Percentiles rank a stretch among this genome's conserved stretches.
Conservation (phyloP, 495 filamentous ascomycete genomes). For the Stereocaulon alpinum region DNA sequence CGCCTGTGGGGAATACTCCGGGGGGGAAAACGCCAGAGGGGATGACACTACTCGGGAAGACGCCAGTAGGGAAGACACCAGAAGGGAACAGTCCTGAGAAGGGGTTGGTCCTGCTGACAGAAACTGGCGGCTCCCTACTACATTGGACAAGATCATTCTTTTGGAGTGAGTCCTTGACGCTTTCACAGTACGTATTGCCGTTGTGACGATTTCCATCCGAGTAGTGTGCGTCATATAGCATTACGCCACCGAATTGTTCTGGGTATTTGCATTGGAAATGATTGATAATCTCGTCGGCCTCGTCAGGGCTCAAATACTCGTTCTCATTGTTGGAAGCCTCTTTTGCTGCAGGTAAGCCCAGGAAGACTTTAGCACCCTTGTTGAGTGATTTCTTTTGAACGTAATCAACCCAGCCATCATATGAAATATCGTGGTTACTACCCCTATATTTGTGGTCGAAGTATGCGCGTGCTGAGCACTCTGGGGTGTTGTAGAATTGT, state of each 20-base stretch:
- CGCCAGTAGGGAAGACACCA: slow-evolving; percentile 17
- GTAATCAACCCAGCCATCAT: slow-evolving; percentile 62
- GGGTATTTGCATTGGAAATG: slow-evolving; percentile 41
- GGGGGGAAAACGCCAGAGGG: background rate
- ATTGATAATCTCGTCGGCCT: slow-evolving; percentile 39
- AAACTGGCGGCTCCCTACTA: background rate
- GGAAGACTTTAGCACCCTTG: slow-evolving; percentile 50
- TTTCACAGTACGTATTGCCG: slow-evolving; percentile 34
- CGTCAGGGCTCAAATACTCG: slow-evolving; percentile 38
- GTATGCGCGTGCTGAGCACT: slow-evolving; percentile 26
- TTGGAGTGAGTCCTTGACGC: slow-evolving; percentile 33
- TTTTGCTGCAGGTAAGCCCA: slow-evolving; percentile 55
- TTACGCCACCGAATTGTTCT: slow-evolving; percentile 54
- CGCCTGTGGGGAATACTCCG: no score
- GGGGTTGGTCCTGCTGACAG: no score
- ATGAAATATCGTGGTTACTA: slow-evolving; percentile 48
- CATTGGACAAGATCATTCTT: background rate
- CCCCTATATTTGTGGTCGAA: slow-evolving; percentile 21
- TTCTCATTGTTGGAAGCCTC: slow-evolving; percentile 13
- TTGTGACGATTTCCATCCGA: slow-evolving; percentile 38
- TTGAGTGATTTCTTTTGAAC: slow-evolving; percentile 51
- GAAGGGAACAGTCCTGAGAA: background rate
- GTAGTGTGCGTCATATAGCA: slow-evolving; percentile 61
- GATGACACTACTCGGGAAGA: background rate
- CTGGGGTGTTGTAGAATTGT: slow-evolving; percentile 60